Evolutionary conservation across 2,329 filamentous ascomycete genomes (phyloP), one percentile per base, ranked within the genome.

Genomic region (Harringtonia aguacate): DNA sequence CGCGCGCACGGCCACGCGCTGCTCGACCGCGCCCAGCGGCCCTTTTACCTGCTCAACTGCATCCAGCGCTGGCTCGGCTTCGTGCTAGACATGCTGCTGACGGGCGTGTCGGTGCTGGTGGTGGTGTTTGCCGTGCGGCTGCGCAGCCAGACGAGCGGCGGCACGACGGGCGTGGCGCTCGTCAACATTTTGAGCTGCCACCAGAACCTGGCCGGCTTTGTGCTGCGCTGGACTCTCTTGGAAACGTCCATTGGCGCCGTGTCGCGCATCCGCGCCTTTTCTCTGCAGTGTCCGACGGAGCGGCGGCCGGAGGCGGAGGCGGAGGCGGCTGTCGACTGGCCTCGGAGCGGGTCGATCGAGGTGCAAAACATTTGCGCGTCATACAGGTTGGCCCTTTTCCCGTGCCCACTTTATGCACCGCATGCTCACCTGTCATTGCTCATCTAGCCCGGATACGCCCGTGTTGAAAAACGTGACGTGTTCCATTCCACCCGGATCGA

Each of bases 21-120:
- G 0, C 58, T 79, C 3, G 71, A 79, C 46, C 56, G 56, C 8
- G 75, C 74, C 0, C 75, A 79, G 49, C 57, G 61, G n/a, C 74
- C 75, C 0, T 73, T 70, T 36, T 80, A 80, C 50, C 62, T 77
- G 0, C 61, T 79, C 8, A 70, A 65, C 45, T 67, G 68, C 30
- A 66, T 77, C 5, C 77, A 80, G 52, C 64, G 71, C 30, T 79
- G 75, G 75, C 55, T 67, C 6, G 58, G 54, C 3, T 50, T 66
- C 3, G 60, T 63, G 4, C 50, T 66, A 8, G 57, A 64, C 35
- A 48, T 67, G 13, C 44, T 63, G 9, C 59, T 65, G 3, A 57
- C 58, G 8, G 56, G 52, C 9, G 40, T 65, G 1, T 61, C 61
- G 2, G 51, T 58, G 3, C 43, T 60, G 18, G 48, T 66, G 28